Conservation (phyloP, 345 rosid species). For the Jatropha curcas region DNA sequence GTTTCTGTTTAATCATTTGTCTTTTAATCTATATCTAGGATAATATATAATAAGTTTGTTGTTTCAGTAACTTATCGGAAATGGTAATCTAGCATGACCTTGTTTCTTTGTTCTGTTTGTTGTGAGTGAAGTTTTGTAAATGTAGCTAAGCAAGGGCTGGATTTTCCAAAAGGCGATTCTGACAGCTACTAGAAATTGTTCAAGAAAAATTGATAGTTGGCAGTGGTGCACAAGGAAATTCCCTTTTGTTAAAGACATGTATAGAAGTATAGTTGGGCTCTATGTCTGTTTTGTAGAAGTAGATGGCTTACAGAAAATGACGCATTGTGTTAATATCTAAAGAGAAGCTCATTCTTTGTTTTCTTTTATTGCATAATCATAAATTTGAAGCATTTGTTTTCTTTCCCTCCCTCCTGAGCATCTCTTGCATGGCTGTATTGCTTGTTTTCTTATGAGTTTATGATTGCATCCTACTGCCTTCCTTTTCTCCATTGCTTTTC, state of each 20-base stretch:
- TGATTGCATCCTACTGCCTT: not conserved
- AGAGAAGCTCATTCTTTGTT: not conserved
- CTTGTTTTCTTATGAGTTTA: not conserved
- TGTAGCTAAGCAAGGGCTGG: not conserved
- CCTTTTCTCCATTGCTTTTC: not conserved
- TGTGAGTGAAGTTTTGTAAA: not conserved
- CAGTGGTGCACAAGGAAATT: not conserved
- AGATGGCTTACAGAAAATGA: not conserved
- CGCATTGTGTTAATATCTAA: not conserved
- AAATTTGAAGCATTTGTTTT: not conserved
- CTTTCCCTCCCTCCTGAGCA: conserved; percentile 8
- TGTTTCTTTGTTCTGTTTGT: not conserved
- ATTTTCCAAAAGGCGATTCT: not conserved
- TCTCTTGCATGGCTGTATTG: not conserved
- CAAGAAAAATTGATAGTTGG: not conserved
- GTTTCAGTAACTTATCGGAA: not conserved
- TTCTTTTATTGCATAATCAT: not conserved
- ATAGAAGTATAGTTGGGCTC: not conserved
- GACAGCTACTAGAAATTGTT: not conserved
- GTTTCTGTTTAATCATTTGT: not conserved
- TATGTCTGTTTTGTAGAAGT: no score
- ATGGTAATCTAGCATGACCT: not conserved
- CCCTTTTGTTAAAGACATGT: not conserved
- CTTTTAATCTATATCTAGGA: not conserved
- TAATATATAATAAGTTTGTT: not conserved